phyloP scores from a whole-genome alignment of 208 protist genomes.

The Angomonas deanei region DNA sequence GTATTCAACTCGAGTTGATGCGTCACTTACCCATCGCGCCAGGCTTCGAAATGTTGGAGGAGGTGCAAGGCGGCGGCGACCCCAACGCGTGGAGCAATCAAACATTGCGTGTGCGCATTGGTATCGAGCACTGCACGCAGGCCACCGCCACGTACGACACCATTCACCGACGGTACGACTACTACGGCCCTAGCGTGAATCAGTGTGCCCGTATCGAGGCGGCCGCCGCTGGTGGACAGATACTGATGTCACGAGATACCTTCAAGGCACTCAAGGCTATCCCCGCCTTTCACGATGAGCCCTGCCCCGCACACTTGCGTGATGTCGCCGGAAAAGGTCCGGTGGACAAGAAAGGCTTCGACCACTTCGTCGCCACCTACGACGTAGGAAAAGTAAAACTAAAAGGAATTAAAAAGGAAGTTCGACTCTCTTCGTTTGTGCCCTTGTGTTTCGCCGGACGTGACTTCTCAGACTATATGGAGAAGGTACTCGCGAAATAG shows the following conservation, averaged over 20 bases:
- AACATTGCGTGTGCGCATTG: conserved; percentile 56
- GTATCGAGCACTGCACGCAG: conserved; percentile 69
- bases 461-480: too few relatives aligned
- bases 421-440: too few relatives aligned
- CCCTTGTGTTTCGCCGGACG: too few relatives aligned
- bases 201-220: conserved; percentile 68
- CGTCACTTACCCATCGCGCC: conserved; percentile 42
- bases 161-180: conserved; percentile 76
- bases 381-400: conserved; percentile 37
- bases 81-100: conserved; percentile 25
- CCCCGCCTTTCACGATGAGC: conserved; percentile 50
- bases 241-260: conserved; percentile 60
- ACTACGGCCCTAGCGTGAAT: conserved; percentile 87
- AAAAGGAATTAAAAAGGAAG: conserved; percentile 52
- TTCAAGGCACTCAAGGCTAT: conserved; percentile 56
- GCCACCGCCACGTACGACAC: conserved; percentile 53
- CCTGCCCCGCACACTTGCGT: conserved; percentile 34
- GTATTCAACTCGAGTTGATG: conserved; percentile 74
- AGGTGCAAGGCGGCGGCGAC: conserved; percentile 43
- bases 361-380: conserved; percentile 48
- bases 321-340: conserved; percentile 16
- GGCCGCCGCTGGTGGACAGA: conserved; percentile 71
- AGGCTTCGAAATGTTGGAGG: conserved; percentile 51
- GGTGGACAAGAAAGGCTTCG: conserved; percentile 35
- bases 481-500: too few relatives aligned